Conservation (phyloP, 352 stramenopile species). For the Phytophthora meadii region DNA sequence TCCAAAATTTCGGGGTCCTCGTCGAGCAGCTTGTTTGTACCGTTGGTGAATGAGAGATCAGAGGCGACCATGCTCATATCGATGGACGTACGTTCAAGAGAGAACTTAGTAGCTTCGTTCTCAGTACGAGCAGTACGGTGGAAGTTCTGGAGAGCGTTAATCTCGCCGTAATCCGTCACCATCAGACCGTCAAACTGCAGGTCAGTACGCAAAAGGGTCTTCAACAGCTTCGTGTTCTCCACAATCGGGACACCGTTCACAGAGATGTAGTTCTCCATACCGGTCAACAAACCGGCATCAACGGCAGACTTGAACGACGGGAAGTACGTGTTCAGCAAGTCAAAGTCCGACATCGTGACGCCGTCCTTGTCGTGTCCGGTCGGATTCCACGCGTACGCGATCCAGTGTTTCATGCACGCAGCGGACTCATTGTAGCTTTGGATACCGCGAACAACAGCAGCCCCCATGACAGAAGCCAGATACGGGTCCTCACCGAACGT, state of each 20-base stretch:
- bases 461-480: slow-evolving; percentile 74
- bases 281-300: slow-evolving; percentile 71
- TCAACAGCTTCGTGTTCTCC: slow-evolving; percentile 69
- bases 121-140: slow-evolving; percentile 44
- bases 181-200: slow-evolving; percentile 83
- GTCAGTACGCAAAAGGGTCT: slow-evolving; percentile 72
- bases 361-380: slow-evolving; percentile 81
- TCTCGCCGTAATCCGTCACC: slow-evolving; percentile 92
- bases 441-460: slow-evolving; percentile 69
- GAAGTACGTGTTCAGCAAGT: slow-evolving; percentile 81
- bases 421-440: slow-evolving; percentile 65
- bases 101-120: slow-evolving; percentile 57
- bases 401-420: slow-evolving; percentile 86
- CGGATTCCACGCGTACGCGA: slow-evolving; percentile 75
- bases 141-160: slow-evolving; percentile 73
- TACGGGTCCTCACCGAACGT: slow-evolving; percentile 92
- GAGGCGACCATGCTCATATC: slow-evolving; percentile 90
- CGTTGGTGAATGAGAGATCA: slow-evolving; percentile 49
- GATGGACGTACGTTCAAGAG: slow-evolving; percentile 71
- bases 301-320: slow-evolving; percentile 78
- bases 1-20: slow-evolving; percentile 29
- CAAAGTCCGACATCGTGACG: slow-evolving; percentile 65
- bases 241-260: slow-evolving; percentile 89
- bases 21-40: slow-evolving; percentile 41
- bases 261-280: slow-evolving; percentile 94